Evolutionary conservation across 2,329 filamentous ascomycete species (phyloP).

Genomic region (Zymoseptoria brevis): DNA sequence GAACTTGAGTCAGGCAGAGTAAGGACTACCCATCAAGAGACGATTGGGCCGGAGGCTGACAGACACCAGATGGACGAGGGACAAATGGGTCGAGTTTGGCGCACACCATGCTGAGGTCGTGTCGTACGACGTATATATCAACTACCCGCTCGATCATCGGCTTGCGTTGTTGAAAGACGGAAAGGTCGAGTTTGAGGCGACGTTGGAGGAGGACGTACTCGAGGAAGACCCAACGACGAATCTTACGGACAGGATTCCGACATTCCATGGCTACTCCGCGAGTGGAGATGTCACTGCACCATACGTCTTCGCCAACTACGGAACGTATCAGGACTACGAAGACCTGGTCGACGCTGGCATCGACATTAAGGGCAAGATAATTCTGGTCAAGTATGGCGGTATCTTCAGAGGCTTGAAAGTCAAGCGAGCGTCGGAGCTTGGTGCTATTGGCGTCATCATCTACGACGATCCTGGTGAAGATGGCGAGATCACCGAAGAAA

Average conservation of each 20-base stretch:
- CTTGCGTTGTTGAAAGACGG: slow-evolving; percentile 37
- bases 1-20: slow-evolving; percentile 43
- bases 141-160: slow-evolving; percentile 43
- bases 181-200: slow-evolving; percentile 44
- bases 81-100: slow-evolving; percentile 44
- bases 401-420: slow-evolving; percentile 88
- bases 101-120: slow-evolving; percentile 38
- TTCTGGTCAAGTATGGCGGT: slow-evolving; percentile 73
- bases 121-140: slow-evolving; percentile 45
- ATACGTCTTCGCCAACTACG: slow-evolving; percentile 87
- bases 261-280: slow-evolving; percentile 91
- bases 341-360: slow-evolving; percentile 70
- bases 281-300: slow-evolving; percentile 82
- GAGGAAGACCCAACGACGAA: slow-evolving; percentile 74
- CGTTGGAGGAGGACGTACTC: slow-evolving; percentile 74
- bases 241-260: slow-evolving; percentile 66
- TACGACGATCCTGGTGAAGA: slow-evolving; percentile 89
- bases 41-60: neutral
- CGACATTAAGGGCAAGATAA: slow-evolving; percentile 74
- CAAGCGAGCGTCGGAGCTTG: slow-evolving; percentile 83
- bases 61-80: slow-evolving; percentile 36
- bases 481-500: slow-evolving; percentile 68
- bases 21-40: neutral
- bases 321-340: slow-evolving; percentile 76
- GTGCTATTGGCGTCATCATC: slow-evolving; percentile 76